phyloP scores from a whole-genome alignment of 2,329 filamentous ascomycete genomes.

The Fusarium domesticum region DNA sequence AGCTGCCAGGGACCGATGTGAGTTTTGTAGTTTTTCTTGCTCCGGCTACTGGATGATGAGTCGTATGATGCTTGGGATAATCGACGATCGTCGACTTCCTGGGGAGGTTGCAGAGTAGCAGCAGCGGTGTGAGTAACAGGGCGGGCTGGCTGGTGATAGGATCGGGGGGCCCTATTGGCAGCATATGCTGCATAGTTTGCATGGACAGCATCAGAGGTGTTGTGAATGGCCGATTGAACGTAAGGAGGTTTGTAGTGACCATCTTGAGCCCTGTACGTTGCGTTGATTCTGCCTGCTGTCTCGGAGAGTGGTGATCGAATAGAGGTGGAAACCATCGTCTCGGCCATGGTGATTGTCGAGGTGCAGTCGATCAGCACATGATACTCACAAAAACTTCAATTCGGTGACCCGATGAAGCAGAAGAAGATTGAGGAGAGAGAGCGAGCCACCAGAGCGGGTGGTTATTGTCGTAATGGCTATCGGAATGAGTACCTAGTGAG shows the following conservation, averaged over 20 bases:
- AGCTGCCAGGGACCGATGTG: conserved; percentile 93
- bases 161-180: conserved; percentile 14
- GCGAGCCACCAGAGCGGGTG: conserved; percentile 3
- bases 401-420: conserved; percentile 8
- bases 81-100: conserved; percentile 34
- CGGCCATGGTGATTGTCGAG: conserved; percentile 32
- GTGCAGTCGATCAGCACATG: conserved; percentile 35
- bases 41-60: conserved; percentile 40
- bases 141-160: conserved; percentile 11
- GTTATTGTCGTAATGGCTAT: conserved; percentile 1
- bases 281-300: conserved; percentile 47
- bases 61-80: conserved; percentile 43
- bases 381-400: conserved; percentile 24
- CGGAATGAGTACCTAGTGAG: conserved; percentile 6
- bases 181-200: conserved; percentile 17
- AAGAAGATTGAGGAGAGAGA: conserved; percentile 12
- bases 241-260: conserved; percentile 33
- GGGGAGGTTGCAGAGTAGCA: conserved; percentile 27
- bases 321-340: conserved; percentile 30
- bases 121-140: conserved; percentile 13
- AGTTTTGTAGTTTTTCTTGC: conserved; percentile 55
- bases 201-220: conserved; percentile 12
- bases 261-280: conserved; percentile 32
- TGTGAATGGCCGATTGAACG: conserved; percentile 20
- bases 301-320: conserved; percentile 45